Conservation (phyloP, 2,329 filamentous ascomycete genomes). For the Leptographium procerum region DNA sequence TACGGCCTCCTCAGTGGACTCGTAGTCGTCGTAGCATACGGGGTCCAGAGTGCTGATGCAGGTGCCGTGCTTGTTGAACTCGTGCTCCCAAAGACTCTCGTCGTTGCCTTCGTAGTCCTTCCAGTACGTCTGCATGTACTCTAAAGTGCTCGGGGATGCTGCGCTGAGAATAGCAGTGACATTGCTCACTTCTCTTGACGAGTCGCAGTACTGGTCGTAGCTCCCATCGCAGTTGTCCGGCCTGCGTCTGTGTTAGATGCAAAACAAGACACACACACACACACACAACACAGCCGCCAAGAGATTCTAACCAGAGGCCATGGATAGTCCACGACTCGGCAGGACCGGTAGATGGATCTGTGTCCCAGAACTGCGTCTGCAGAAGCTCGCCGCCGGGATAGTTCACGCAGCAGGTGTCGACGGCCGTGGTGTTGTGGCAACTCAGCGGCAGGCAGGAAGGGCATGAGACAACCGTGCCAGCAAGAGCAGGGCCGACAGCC, state of each 20-base stretch:
- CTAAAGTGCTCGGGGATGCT: constrained; percentile 44
- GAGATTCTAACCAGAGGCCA: constrained; percentile 34
- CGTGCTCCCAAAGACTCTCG: constrained; percentile 52
- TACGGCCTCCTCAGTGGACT: constrained; percentile 45
- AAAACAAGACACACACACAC: background rate
- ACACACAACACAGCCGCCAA: background rate
- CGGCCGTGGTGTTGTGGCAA: constrained; percentile 6
- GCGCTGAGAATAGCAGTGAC: constrained; percentile 46
- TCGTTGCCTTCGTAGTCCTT: constrained; percentile 45
- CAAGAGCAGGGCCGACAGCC: background rate
- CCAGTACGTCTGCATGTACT: constrained; percentile 58
- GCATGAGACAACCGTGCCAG: background rate
- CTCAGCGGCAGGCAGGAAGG: constrained; percentile 2
- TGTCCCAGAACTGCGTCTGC: constrained; percentile 52
- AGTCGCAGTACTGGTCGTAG: constrained; percentile 58
- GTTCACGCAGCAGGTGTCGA: constrained; percentile 6
- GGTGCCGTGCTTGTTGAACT: constrained; percentile 57
- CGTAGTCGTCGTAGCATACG: constrained; percentile 50
- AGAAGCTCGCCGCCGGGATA: constrained; percentile 6
- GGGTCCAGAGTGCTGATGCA: constrained; percentile 56
- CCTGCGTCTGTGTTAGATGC: background rate
- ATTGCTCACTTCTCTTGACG: constrained; percentile 51
- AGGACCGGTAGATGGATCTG: constrained; percentile 46
- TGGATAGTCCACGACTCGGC: constrained; percentile 47
- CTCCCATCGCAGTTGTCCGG: constrained; percentile 40